Evolutionary conservation across 805 yeast genomes (phyloP).

Genomic region (Lachancea nothofagi): DNA sequence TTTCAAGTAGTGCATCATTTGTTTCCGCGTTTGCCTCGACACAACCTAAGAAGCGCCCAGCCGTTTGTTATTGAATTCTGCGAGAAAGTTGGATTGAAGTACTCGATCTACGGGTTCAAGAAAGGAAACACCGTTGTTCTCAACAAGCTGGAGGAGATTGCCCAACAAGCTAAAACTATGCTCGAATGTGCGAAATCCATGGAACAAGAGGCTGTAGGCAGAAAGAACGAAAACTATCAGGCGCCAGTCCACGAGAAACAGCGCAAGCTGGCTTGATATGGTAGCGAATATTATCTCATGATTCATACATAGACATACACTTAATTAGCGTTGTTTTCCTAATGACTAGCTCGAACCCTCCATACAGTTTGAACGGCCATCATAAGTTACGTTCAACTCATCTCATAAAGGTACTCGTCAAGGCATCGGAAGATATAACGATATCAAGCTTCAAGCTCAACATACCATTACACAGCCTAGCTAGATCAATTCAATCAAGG

Average conservation of each 20-base stretch:
- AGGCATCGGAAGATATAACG: neutral
- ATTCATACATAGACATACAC: no score
- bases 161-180: constrained; percentile 71
- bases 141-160: constrained; percentile 63
- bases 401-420: neutral
- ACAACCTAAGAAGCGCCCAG: constrained; percentile 74
- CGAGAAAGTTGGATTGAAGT: constrained; percentile 65
- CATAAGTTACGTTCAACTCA: constrained; percentile 1
- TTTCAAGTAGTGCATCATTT: constrained; percentile 88
- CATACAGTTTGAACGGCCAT: neutral
- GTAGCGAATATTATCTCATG: no score
- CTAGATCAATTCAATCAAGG: neutral
- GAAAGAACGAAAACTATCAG: neutral
- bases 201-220: constrained; percentile 42
- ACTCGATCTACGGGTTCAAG: constrained; percentile 79
- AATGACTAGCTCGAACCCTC: neutral
- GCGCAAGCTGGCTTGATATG: neutral
- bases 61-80: constrained; percentile 69
- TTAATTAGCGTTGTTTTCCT: neutral
- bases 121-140: constrained; percentile 72
- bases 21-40: constrained; percentile 85
- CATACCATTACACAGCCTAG: no score
- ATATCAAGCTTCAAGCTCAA: no score
- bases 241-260: neutral
- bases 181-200: constrained; percentile 65